Base-by-base conservation (phyloP, 768 basidiomycete species). In the Rhodosporidiobolus odoratus region DNA sequence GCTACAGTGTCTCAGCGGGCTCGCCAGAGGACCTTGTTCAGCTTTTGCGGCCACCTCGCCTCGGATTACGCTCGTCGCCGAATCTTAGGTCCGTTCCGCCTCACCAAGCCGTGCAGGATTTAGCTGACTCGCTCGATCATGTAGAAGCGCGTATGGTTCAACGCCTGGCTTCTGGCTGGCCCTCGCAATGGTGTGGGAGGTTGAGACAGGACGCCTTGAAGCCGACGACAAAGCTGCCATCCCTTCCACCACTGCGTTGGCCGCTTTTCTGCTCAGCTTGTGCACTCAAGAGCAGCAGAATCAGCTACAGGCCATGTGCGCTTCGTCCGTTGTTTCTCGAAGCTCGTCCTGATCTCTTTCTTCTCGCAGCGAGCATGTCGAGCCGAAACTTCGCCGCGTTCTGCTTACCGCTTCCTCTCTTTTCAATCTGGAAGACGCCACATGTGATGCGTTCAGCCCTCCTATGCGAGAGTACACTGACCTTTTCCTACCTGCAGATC, bases 391-490 rank as follows among this genome's bases (percentile, higher is more conserved):
- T 9, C 53, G 66, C 57, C 16, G 19, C 0, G 53, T 68, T 25
- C 48, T 74, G 13, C n/a, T 61, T 19, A 35, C 37, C 2, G 27
- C 68, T 1, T 74, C 73, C 13, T 67, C 73, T 4, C 59, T 74
- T 10, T 53, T 65, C 53, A 70, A 74, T 37, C 62, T 74, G n/a
- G 62, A 67, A 25, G 62, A 74, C 41, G 15, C 52, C 2, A 27
- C 15, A 0, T 74, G 73, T 68, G 9, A n/a, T n/a, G n/a, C 27
- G 65, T 52, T 15, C 21, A 27, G 6, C n/a, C n/a, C 17, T 10
- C 17, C 32, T 19, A 12, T n/a, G 32, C 37, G 9, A 16, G n/a
- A 37, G 27, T n/a, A 25, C 15, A 30, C 41, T 43, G 13, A 48
- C 13, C 27, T 32, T 35, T 4, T 8, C 19, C 17, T 2, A 27